Conservation (phyloP, 179 eudicot genomes). For the Spergularia azorica region DNA sequence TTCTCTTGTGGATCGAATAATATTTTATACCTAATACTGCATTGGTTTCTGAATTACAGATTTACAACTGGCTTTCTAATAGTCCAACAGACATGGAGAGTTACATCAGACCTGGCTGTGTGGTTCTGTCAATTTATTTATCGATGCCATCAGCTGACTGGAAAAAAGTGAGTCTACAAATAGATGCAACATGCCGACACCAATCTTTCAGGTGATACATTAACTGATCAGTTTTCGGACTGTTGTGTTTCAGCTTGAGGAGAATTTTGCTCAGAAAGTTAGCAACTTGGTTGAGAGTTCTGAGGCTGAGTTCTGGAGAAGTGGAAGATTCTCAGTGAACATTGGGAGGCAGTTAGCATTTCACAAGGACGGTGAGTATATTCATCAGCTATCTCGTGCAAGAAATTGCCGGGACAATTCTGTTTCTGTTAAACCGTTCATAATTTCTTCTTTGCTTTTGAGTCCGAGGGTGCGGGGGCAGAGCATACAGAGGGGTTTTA, state of each 20-base stretch:
- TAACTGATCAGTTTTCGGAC: constrained; percentile 28
- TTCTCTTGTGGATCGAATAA: constrained; percentile 6
- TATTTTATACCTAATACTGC: constrained; percentile 9
- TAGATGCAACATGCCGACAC: background rate
- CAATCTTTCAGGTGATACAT: constrained; percentile 1
- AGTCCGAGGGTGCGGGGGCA: background rate
- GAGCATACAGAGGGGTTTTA: background rate
- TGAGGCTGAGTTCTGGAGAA: constrained; percentile 65
- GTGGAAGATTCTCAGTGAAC: constrained; percentile 67
- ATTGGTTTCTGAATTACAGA: constrained; percentile 39
- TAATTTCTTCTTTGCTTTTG: background rate
- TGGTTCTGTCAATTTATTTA: constrained; percentile 65
- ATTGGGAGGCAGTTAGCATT: constrained; percentile 63
- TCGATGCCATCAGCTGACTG: constrained; percentile 69
- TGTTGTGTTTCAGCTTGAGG: constrained; percentile 59
- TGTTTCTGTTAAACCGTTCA: too few relatives aligned
- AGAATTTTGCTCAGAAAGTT: constrained; percentile 48
- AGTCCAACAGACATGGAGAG: constrained; percentile 91
- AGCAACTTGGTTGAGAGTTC: constrained; percentile 48
- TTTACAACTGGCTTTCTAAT: constrained; percentile 69
- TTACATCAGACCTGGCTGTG: constrained; percentile 87
- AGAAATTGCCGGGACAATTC: too few relatives aligned
- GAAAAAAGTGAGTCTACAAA: constrained; percentile 56
- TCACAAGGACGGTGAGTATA: constrained; percentile 56
- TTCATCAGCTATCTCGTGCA: background rate